phyloP scores from a whole-genome alignment of 257 asterid genomes.

The Solanum rostratum region DNA sequence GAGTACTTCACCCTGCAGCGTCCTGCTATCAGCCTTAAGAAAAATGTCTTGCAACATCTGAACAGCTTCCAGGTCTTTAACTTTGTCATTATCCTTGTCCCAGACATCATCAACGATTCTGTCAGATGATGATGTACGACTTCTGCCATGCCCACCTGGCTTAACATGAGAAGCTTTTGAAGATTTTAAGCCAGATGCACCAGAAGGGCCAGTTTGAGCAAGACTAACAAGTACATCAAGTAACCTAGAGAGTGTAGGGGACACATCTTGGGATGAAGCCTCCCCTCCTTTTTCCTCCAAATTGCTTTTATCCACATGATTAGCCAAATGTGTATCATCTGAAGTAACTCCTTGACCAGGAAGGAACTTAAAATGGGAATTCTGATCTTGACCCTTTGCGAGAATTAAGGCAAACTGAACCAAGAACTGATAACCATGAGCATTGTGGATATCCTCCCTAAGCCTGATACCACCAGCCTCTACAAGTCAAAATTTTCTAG shows the following conservation, averaged over 20 bases:
- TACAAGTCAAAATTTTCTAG: constrained; percentile 35
- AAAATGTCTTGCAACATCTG: constrained; percentile 93
- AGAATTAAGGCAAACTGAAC: constrained; percentile 94
- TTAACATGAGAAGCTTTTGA: constrained; percentile 49
- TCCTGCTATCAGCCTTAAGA: constrained; percentile 80
- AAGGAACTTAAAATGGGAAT: constrained; percentile 21
- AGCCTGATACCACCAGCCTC: constrained; percentile 89
- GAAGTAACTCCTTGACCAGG: constrained; percentile 34
- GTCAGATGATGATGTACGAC: constrained; percentile 69
- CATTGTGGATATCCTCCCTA: constrained; percentile 95
- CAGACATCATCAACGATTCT: constrained; percentile 57
- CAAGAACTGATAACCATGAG: constrained; percentile 95
- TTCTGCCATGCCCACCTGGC: constrained; percentile 54
- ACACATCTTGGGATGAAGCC: constrained; percentile 37
- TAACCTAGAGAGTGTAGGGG: constrained; percentile 81
- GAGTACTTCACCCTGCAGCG: constrained; percentile 87
- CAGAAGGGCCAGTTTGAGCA: constrained; percentile 66
- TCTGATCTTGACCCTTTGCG: constrained; percentile 44
- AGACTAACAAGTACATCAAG: constrained; percentile 80
- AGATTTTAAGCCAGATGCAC: constrained; percentile 25
- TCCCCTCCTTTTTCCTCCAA: constrained; percentile 28
- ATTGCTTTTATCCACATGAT: constrained; percentile 19
- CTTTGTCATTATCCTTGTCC: constrained; percentile 83
- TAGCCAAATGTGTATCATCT: constrained; percentile 25
- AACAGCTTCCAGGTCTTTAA: constrained; percentile 94